Evolutionary conservation across 179 eudicot genomes (phyloP).

Genomic region (Sideroxylon spinosum): DNA sequence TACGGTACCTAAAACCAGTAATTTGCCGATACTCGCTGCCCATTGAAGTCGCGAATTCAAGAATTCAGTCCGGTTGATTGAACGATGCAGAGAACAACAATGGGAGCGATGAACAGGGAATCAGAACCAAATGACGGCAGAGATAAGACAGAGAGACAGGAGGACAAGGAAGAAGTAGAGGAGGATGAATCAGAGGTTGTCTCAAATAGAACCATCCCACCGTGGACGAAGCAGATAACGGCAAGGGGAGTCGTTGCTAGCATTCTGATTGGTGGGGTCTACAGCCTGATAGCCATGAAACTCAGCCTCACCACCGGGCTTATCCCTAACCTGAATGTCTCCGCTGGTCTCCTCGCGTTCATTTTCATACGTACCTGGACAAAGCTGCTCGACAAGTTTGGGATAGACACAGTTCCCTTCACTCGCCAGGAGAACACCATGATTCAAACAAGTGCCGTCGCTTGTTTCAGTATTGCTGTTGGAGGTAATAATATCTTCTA

Average conservation of each 20-base stretch:
- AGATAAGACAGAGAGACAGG: conserved; percentile 21
- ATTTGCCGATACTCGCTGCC: too few species aligned
- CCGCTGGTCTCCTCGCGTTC: conserved; percentile 82
- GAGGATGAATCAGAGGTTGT: conserved; percentile 18
- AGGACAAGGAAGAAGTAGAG: conserved; percentile 6
- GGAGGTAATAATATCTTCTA: conserved; percentile 49
- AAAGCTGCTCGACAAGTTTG: conserved; percentile 40
- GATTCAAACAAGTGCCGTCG: conserved; percentile 82
- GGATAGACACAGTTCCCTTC: conserved; percentile 53
- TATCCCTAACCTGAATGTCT: conserved; percentile 64
- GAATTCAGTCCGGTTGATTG: too few species aligned
- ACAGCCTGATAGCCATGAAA: conserved; percentile 70
- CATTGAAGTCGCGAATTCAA: too few species aligned
- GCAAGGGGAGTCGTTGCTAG: conserved; percentile 63
- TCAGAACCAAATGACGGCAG: conserved; percentile 9
- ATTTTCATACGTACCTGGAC: conserved; percentile 57
- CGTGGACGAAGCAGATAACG: conserved; percentile 72
- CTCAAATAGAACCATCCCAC: conserved; percentile 30
- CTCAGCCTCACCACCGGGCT: conserved; percentile 74
- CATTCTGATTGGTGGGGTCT: conserved; percentile 45
- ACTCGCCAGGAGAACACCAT: conserved; percentile 83
- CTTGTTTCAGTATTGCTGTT: conserved; percentile 70
- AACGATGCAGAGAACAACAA: neutral
- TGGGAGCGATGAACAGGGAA: conserved; percentile 13
- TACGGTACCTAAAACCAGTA: too few species aligned